Conservation (phyloP, 2,329 filamentous ascomycete genomes). For the Ceratocystis eucalypticola region DNA sequence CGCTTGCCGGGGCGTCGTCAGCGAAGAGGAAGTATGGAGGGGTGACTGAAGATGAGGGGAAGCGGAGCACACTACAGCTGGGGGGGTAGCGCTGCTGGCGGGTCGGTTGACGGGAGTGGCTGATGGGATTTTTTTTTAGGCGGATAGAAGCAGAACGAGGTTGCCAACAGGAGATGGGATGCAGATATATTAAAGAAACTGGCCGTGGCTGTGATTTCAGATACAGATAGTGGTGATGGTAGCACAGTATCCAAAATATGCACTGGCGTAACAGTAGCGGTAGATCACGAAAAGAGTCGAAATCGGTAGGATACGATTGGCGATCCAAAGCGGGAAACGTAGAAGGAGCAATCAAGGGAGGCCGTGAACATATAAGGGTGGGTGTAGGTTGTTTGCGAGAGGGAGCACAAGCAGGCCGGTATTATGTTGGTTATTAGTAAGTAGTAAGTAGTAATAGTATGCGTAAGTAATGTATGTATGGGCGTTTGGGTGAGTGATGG, state of each 20-base stretch:
- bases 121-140: background rate
- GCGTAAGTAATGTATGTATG: background rate
- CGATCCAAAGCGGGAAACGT: background rate
- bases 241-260: background rate
- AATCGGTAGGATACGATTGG: background rate
- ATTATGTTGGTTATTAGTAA: constrained; percentile 1
- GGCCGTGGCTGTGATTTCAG: background rate
- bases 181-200: background rate
- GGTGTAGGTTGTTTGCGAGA: background rate
- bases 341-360: background rate
- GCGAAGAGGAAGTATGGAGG: background rate
- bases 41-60: background rate
- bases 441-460: background rate
- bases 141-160: background rate
- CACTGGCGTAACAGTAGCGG: background rate
- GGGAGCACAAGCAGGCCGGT: background rate
- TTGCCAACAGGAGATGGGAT: background rate
- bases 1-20: background rate
- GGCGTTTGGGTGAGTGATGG: background rate
- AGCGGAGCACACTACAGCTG: background rate
- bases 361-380: background rate
- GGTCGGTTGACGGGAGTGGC: background rate
- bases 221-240: background rate
- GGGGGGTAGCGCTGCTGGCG: background rate
- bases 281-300: background rate